A percentile compares a stretch with the other conserved stretches of the same genome.
These are phyloP conservation scores for Rhizophagus sp. DNA, from an alignment of 192 early-diverging fungal species.

Conservation along the genomic window DNA sequence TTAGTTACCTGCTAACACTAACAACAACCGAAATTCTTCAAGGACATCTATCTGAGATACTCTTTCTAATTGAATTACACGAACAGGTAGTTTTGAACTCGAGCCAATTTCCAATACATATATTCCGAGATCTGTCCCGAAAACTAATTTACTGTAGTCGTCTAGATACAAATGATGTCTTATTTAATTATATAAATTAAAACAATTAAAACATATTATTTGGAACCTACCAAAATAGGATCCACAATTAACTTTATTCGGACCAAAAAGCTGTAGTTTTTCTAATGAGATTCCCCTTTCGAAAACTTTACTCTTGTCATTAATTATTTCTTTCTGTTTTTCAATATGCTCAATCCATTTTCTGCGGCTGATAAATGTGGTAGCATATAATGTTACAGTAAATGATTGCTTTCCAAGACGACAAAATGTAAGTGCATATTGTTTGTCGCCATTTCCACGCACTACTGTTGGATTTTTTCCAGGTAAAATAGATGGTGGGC, in stretches of 20 bases:
- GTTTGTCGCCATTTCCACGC: constrained; percentile 37
- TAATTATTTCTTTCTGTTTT: constrained; percentile 52
- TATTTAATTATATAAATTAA: not conserved
- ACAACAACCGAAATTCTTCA: constrained; percentile 74
- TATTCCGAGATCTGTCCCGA: constrained; percentile 87
- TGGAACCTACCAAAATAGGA: constrained; percentile 49
- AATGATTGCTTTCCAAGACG: constrained; percentile 76
- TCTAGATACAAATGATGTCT: constrained; percentile 38
- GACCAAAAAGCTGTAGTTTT: constrained; percentile 51
- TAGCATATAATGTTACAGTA: constrained; percentile 70
- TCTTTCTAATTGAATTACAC: constrained; percentile 69
- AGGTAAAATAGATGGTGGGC: constrained; percentile 40
- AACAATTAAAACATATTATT: constrained; percentile 6
- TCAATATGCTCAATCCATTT: constrained; percentile 87
- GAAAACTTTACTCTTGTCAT: constrained; percentile 49
- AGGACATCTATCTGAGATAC: constrained; percentile 88
- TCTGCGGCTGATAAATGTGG: constrained; percentile 68
- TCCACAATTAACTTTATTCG: constrained; percentile 60
- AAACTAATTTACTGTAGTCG: constrained; percentile 62
- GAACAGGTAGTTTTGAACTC: constrained; percentile 48
- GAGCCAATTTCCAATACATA: constrained; percentile 67
- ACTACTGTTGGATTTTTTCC: constrained; percentile 36
- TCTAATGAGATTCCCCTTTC: constrained; percentile 53
- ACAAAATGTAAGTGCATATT: constrained; percentile 72
- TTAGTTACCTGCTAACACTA: constrained; percentile 74